Base-by-base conservation (phyloP, 345 rosid genomes). In the Brassica nigra region DNA sequence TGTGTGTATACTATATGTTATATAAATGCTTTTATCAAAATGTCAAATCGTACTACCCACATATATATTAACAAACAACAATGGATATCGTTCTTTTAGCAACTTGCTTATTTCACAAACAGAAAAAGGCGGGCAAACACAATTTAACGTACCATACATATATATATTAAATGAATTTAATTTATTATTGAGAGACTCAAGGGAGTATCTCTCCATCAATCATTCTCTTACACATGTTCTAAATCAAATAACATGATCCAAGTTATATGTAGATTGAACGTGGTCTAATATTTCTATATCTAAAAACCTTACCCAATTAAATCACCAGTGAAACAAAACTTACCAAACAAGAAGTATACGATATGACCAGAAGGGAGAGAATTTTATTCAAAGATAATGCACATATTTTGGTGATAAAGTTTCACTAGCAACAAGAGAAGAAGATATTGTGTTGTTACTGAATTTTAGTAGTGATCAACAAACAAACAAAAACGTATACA, bases 311-410 rank as follows among this genome's bases (percentile, higher is more conserved):
- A 5, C 14, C 55, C 55, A 47, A 47, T 47, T 47, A 12, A 47
- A 47, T 47, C n/a, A 18, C 14, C 34, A 27, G 4, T 37, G 5
- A 18, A 18, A 69, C 37, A 69, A 44, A 66, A 68, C n/a, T 8
- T 9, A 23, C 61, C 62, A 31, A 77, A 20, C 3, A 31, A 31
- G 27, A 47, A 33, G 49, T 11, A 49, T 4, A 20, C 27, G 8
- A 23, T 4, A 20, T 39, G 55, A 20, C 52, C 16, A 20, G 42
- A 11, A 67, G 5, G 12, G 12, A 23, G 6, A 3, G 5, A 7
- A 5, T 34, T 57, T 70, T 34, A 34, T 39, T 42, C 69, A 30
- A 74, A 75, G 30, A 66, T 34, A 47, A 15, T 52, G 71, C 54
- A 33, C 0, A 33, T n/a, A 34, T 14, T 37, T 34, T 66, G 12